These are phyloP conservation scores for Puccinia novopanici DNA, from an alignment of 1,284 basidiomycete genomes.

Conservation along the genomic window DNA sequence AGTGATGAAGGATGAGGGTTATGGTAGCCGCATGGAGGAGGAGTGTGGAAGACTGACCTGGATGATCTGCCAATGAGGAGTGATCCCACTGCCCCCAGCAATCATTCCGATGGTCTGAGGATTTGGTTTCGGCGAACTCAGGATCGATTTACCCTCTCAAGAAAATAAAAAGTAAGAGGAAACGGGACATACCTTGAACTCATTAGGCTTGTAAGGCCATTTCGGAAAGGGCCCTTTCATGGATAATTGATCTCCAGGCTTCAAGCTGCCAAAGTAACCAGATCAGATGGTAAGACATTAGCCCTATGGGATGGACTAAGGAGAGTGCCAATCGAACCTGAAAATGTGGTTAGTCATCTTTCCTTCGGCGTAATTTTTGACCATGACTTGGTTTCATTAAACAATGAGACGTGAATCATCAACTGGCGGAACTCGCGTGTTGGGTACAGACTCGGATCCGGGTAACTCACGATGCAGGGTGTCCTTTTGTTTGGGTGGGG, in stretches of 20 bases:
- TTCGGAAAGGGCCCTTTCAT: conserved; percentile 70
- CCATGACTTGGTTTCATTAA: conserved; percentile 17
- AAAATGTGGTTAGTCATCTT: conserved; percentile 61
- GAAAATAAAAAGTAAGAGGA: not conserved
- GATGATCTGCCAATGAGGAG: conserved; percentile 62
- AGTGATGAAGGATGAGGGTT: not conserved
- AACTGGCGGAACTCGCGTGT: not conserved
- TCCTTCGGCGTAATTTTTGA: conserved; percentile 54
- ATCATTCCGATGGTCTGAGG: conserved; percentile 46
- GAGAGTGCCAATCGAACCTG: conserved; percentile 25
- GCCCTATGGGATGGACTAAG: not conserved
- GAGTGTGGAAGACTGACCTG: not conserved
- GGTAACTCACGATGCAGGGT: conserved; percentile 67
- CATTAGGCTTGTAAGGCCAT: conserved; percentile 64
- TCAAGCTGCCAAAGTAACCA: conserved; percentile 59
- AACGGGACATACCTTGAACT: conserved; percentile 64
- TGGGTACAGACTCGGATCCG: conserved; percentile 62
- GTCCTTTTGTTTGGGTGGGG: conserved; percentile 20
- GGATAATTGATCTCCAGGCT: conserved; percentile 77
- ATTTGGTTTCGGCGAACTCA: not conserved
- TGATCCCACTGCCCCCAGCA: conserved; percentile 60
- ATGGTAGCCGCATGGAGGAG: not conserved
- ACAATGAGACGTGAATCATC: not conserved
- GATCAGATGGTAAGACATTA: not conserved
- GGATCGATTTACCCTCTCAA: not conserved